Evolutionary conservation across 192 early-diverging fungal species (phyloP), one percentile per base, ranked within the genome.

Genomic region (Gamsiella multidivaricata): DNA sequence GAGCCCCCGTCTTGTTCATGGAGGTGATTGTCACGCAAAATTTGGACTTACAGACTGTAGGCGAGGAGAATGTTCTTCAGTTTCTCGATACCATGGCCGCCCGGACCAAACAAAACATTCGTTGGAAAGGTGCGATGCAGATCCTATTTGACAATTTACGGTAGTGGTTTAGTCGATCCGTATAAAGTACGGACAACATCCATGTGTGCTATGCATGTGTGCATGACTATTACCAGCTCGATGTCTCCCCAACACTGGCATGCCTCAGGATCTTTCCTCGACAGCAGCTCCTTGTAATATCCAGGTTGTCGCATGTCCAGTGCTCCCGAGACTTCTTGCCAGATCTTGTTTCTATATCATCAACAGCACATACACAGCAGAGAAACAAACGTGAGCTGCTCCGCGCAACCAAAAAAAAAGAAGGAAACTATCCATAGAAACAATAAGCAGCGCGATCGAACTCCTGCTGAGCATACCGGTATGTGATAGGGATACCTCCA

Each of bases 121-220:
- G 74, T 78, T 37, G 74, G 74, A 34, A 69, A 78, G 1, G 74
- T 78, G 45, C 74, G 74, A 33, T 78, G 74, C 17, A 78, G 41
- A 34, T 78, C 74, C 74, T 78, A 45, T 8, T 49, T 23, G 10
- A 36, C 12, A 39, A n/a, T n/a, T n/a, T n/a, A n/a, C n/a, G n/a
- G n/a, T n/a, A n/a, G n/a, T n/a, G n/a, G n/a, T n/a, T n/a, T n/a
- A 66, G 2, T 9, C 8, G 11, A 37, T 32, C 5, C 6, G 8
- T 61, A 45, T n/a, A 20, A 20, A 22, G 20, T 47, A 10, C 31
- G 32, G 26, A 50, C n/a, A n/a, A n/a, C n/a, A n/a, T n/a, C n/a
- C n/a, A n/a, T n/a, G n/a, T n/a, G n/a, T n/a, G n/a, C n/a, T n/a
- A n/a, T n/a, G n/a, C n/a, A n/a, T n/a, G n/a, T n/a, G n/a, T n/a